A percentile compares a stretch with the other conserved stretches of the same genome.
phyloP scores from a whole-genome alignment of 805 yeast genomes.

The Cyberlindnera maritima region DNA sequence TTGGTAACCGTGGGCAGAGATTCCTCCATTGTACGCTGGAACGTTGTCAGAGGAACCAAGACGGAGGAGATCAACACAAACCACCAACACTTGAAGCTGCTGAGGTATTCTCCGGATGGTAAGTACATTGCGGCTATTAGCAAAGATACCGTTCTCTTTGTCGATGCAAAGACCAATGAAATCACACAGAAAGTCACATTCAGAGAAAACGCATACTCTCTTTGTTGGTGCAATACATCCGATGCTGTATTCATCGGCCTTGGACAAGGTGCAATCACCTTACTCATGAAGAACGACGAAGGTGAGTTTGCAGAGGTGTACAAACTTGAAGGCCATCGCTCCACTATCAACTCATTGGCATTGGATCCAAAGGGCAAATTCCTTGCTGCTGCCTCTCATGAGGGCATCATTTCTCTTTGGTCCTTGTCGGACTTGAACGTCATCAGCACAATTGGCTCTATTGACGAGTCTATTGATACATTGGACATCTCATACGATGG shows the following conservation, averaged over 20 bases:
- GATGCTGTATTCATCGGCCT: conserved; percentile 44
- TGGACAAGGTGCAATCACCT: conserved; percentile 42
- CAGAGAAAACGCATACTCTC: conserved; percentile 27
- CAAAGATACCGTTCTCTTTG: conserved; percentile 35
- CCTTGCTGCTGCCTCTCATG: conserved; percentile 54
- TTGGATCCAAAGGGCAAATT: conserved; percentile 53
- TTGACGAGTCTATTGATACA: conserved; percentile 42
- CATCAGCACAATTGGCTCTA: conserved; percentile 35
- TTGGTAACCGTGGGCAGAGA: conserved; percentile 52
- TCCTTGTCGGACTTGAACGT: conserved; percentile 38
- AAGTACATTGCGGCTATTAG: conserved; percentile 43
- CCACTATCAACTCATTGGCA: conserved; percentile 44
- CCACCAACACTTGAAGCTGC: conserved; percentile 27
- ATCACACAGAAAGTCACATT: conserved; percentile 28
- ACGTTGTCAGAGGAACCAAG: conserved; percentile 33
- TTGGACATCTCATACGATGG: conserved; percentile 46
- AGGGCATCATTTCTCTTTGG: conserved; percentile 56
- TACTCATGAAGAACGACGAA: conserved; percentile 20
- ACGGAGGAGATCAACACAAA: conserved; percentile 33
- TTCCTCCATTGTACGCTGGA: conserved; percentile 46
- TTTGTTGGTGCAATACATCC: conserved; percentile 34
- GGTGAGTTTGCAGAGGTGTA: conserved; percentile 8
- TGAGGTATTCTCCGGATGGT: conserved; percentile 37
- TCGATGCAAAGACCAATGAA: conserved; percentile 32
- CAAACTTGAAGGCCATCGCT: conserved; percentile 44